phyloP scores from a whole-genome alignment of 305 asterid genomes.

The Solanum aculeatissimum region DNA sequence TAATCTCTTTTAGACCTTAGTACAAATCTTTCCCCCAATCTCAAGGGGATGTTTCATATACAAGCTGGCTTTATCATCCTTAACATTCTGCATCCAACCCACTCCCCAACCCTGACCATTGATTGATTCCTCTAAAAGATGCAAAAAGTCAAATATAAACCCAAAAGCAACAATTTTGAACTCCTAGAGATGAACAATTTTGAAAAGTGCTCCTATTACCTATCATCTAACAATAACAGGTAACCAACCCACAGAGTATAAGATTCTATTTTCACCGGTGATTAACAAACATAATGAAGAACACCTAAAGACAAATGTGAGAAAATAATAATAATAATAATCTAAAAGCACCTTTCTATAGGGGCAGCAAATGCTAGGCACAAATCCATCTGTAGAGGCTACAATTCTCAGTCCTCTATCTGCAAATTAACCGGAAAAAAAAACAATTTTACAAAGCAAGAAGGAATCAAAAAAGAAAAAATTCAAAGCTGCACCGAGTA shows the following conservation, averaged over 20 bases:
- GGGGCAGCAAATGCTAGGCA: conserved; percentile 9
- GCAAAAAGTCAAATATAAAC: neutral
- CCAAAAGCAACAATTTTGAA: neutral
- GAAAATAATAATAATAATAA: neutral
- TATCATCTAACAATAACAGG: neutral
- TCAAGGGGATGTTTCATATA: neutral
- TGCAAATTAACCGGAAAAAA: conserved; percentile 4
- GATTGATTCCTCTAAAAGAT: neutral
- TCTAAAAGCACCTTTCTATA: conserved; percentile 24
- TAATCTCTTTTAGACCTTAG: neutral
- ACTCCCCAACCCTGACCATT: neutral
- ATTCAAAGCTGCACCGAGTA: neutral
- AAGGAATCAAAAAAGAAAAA: neutral
- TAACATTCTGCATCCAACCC: neutral
- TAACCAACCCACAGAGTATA: neutral
- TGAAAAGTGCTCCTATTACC: neutral
- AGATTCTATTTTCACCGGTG: neutral
- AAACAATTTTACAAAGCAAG: neutral
- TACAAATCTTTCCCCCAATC: neutral
- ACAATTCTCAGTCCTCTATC: conserved; percentile 35
- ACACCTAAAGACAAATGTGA: neutral
- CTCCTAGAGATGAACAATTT: neutral
- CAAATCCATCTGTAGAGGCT: conserved; percentile 23
- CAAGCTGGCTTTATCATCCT: neutral
- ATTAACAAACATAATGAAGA: neutral